These are phyloP conservation scores for Crassisporium funariophilum DNA, from an alignment of 768 basidiomycete genomes.

Conservation along the genomic window DNA sequence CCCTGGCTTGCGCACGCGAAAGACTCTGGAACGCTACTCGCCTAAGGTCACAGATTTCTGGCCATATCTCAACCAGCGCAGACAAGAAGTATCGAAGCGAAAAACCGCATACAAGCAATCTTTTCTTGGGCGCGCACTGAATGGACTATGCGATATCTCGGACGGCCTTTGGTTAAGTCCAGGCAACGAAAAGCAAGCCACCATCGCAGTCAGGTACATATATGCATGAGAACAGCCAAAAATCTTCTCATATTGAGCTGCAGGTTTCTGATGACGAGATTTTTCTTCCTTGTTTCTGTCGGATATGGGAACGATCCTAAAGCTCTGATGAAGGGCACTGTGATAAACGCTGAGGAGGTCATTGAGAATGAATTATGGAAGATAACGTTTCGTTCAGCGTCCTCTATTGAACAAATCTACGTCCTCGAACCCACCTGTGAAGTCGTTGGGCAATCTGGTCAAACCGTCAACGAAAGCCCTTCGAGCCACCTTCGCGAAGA, in stretches of 20 bases:
- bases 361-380: slow-evolving; percentile 63
- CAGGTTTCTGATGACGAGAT: slow-evolving; percentile 64
- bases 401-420: slow-evolving; percentile 42
- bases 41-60: slow-evolving; percentile 62
- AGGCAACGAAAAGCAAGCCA: slow-evolving; percentile 57
- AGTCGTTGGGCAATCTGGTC: slow-evolving; percentile 54
- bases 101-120: slow-evolving; percentile 44
- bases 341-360: slow-evolving; percentile 55
- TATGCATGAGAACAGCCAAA: slow-evolving; percentile 2
- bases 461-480: not conserved
- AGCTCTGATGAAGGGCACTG: slow-evolving; percentile 29
- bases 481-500: slow-evolving; percentile 48
- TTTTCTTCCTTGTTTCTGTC: slow-evolving; percentile 66
- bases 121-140: slow-evolving; percentile 48
- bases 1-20: slow-evolving; percentile 49
- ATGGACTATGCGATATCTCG: slow-evolving; percentile 38
- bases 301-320: slow-evolving; percentile 35
- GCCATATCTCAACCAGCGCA: slow-evolving; percentile 66
- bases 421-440: slow-evolving; percentile 77
- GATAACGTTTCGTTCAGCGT: slow-evolving; percentile 36
- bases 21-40: slow-evolving; percentile 39
- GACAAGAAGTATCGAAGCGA: slow-evolving; percentile 41
- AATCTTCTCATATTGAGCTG: not conserved
- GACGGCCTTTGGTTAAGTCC: slow-evolving; percentile 59
- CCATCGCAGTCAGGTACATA: slow-evolving; percentile 56